These are phyloP conservation scores for Populus alba DNA, from an alignment of 345 rosid genomes.

Conservation along the genomic window DNA sequence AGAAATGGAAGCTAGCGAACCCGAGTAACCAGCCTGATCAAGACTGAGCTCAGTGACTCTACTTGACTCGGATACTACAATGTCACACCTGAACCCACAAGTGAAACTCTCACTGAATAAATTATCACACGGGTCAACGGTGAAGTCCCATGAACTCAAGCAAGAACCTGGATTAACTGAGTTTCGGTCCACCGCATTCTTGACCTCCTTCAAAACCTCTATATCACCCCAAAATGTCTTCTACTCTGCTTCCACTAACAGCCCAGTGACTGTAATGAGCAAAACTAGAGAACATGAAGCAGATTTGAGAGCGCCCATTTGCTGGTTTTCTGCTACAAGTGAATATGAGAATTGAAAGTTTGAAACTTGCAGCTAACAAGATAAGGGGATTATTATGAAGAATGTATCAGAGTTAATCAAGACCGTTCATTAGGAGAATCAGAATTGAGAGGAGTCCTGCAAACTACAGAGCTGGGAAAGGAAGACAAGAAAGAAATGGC, in stretches of 20 bases:
- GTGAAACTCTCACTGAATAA: constrained; percentile 70
- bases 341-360: too few relatives aligned
- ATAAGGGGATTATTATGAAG: not conserved
- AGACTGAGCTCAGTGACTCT: constrained; percentile 77
- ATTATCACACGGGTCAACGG: constrained; percentile 74
- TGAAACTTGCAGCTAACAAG: not conserved
- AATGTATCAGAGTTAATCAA: constrained; percentile 4
- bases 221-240: constrained; percentile 60
- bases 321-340: not conserved
- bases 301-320: constrained; percentile 28
- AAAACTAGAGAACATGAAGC: constrained; percentile 28
- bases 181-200: constrained; percentile 40
- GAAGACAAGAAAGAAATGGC: constrained; percentile 2
- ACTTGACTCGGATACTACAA: constrained; percentile 33
- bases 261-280: constrained; percentile 4
- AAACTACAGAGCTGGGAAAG: not conserved
- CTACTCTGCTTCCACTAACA: constrained; percentile 29
- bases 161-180: constrained; percentile 74
- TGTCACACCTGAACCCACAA: constrained; percentile 88
- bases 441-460: not conserved
- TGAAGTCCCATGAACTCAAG: constrained; percentile 78
- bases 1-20: constrained; percentile 44
- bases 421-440: constrained; percentile 21
- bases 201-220: constrained; percentile 48
- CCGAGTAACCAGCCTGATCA: constrained; percentile 81